Base-by-base conservation (phyloP, 169 alveolate genomes). In the Eimeria maxima region DNA sequence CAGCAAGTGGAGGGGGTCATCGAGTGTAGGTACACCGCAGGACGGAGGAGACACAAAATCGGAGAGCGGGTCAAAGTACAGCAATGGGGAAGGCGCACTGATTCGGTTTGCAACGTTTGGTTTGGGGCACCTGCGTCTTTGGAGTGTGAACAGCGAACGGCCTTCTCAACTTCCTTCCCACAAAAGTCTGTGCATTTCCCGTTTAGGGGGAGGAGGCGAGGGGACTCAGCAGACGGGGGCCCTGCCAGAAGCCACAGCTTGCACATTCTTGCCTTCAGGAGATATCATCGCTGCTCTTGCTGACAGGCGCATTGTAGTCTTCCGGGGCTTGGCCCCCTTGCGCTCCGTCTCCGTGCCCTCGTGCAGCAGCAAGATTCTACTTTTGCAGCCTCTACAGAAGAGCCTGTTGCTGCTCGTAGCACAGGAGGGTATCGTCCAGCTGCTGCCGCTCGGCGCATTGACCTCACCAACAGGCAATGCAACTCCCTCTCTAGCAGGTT, bases 61-160 rank as follows among this genome's bases (percentile, higher is more conserved):
- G 50, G 74, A 24, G n/a, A 83, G 27, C 11, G 14, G 60, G 10
- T 14, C 60, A 10, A 55, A 27, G n/a, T 16, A 45, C 78, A 20
- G 76, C 80, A 86, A 60, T 60, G 57, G 78, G 4, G 65, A 55
- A 14, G 63, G 67, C n/a, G 10, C n/a, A 22, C 7, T 57, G 42
- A 53, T 57, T 42, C 95, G 95, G 22, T 78, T 92, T 33, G 95
- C 95, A 20, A 74, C 95, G 0, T 92, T 92, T 50, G 95, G 95
- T 27, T 55, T 42, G 29, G 95, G 95, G 2, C 95, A 92, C 55
- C 71, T 92, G 5, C 91, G 95, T 38, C 65, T 92, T 16, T 92
- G 95, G 95, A 55, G 44, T n/a, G 20, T 65, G n/a, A 89, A 69
- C 86, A 47, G 73, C 76, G 95, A 50, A 11, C 88, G 74, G 18